Evolutionary conservation across 768 basidiomycete species (phyloP), one percentile per base, ranked within the genome.

Genomic region (Hypsizygus marmoreus): DNA sequence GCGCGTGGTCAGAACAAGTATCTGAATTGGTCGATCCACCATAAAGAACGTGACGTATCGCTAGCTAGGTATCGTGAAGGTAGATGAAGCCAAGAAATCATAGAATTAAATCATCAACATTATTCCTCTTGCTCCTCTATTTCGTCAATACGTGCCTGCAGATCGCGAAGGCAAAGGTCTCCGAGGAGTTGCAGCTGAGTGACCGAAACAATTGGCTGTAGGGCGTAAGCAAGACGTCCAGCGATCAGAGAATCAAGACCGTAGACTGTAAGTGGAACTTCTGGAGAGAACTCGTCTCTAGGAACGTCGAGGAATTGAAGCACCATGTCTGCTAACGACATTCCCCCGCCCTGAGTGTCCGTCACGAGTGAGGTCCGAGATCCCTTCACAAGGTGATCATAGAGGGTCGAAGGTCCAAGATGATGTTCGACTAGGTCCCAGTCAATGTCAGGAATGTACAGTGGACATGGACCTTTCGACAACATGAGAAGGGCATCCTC

Each of bases 211-310:
- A 55, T 55, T 0, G 63, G 55, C 7, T 60, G 59, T 29, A 74
- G 60, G 1, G 60, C 59, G 40, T 59, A 60, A 4, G 72, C 67
- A 9, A 73, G 50, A n/a, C 62, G 60, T 4, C 65, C 65, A 11
- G 73, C 72, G 8, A 66, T 60, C 5, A 74, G 61, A 2, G 73
- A 74, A 49, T 74, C 73, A 13, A 73, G 56, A 7, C 74, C 74
- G 31, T 74, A 74, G 2, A 66, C 58, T 1, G 69, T 71, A 36
- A 75, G 58, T 2, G 74, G 72, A 5, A 70, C 62, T 10, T 72
- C 63, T 1, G 52, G 39, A 5, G 61, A 60, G 35, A 75, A 65
- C 25, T 73, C 70, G 14, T 64, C 58, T 14, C 46, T 47, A 2
- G 64, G 44, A 17, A 74, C 50, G 35, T 66, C 67, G n/a, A 71